Percentiles rank a stretch among this genome's conserved stretches.
Evolutionary conservation across 139 green algal genomes (phyloP).

Genomic region (Tetratostichococcus sp.): DNA sequence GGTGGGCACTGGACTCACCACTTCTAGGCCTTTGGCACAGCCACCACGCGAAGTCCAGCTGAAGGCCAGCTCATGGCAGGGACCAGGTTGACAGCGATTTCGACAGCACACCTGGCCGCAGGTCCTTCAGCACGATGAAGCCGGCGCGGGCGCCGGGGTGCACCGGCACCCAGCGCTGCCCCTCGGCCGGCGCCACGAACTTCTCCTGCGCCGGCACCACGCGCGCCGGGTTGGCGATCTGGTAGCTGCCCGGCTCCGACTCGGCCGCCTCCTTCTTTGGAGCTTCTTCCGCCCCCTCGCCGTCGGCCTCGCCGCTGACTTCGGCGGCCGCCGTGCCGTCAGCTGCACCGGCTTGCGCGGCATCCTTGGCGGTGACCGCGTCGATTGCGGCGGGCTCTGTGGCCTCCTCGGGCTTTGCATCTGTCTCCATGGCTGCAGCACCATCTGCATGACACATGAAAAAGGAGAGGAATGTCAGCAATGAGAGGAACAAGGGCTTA

Average conservation of each 20-base stretch:
- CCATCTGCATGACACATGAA: neutral
- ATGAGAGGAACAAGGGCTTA: too few relatives aligned
- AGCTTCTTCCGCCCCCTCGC: constrained; percentile 5
- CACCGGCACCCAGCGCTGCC: constrained; percentile 33
- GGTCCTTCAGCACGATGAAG: constrained; percentile 69
- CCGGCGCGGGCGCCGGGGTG: constrained; percentile 27
- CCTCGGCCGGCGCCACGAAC: constrained; percentile 15
- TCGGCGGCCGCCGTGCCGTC: constrained; percentile 10
- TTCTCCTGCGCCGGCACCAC: constrained; percentile 66
- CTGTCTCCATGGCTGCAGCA: constrained; percentile 29
- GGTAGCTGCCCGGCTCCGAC: constrained; percentile 63
- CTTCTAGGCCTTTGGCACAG: too few relatives aligned
- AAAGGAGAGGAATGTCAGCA: too few relatives aligned
- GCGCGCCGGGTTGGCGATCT: constrained; percentile 76
- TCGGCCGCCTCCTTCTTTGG: constrained; percentile 32
- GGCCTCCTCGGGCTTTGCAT: neutral
- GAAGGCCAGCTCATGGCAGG: too few relatives aligned
- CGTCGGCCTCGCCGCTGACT: neutral
- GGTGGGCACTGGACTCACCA: too few relatives aligned
- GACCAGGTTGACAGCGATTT: too few relatives aligned
- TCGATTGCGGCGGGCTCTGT: too few relatives aligned
- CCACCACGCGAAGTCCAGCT: too few relatives aligned
- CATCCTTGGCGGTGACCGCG: too few relatives aligned
- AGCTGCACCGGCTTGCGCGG: too few relatives aligned
- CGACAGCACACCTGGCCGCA: constrained; percentile 30